These are phyloP conservation scores for Coemansia sp. DNA, from an alignment of 192 early-diverging fungal species.

Conservation along the genomic window DNA sequence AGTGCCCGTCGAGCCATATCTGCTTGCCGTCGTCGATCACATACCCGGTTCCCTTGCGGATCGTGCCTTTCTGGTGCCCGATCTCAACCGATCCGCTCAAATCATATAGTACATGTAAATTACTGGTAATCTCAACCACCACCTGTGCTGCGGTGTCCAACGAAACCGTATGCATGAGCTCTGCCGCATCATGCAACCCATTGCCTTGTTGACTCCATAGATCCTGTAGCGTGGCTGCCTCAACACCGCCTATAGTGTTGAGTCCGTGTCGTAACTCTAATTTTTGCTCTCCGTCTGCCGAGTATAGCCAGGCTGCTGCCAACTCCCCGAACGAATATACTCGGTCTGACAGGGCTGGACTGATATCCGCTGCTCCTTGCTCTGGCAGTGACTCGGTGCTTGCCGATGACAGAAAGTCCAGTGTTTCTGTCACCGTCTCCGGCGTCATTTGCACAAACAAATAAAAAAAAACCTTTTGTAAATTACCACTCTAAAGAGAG, in stretches of 20 bases:
- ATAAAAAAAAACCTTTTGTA: no score
- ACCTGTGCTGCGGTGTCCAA: conserved; percentile 6
- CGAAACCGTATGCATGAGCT: background rate
- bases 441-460: no score
- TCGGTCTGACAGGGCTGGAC: conserved; percentile 17
- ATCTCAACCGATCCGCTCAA: conserved; percentile 1
- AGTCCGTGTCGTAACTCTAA: conserved; percentile 9
- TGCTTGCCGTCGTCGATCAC: conserved; percentile 39
- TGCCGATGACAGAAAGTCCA: conserved; percentile 8
- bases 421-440: no score
- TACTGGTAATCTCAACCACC: conserved; percentile 22
- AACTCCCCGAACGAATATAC: conserved; percentile 6
- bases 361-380: conserved; percentile 7
- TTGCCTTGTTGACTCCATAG: no score
- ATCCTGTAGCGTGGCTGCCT: background rate
- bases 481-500: no score
- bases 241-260: conserved; percentile 1
- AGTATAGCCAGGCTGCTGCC: conserved; percentile 11
- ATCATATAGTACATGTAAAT: conserved; percentile 17
- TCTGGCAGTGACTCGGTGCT: conserved; percentile 11
- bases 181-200: background rate
- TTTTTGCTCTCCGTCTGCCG: conserved; percentile 8
- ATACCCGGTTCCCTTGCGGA: conserved; percentile 14
- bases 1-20: conserved; percentile 17
- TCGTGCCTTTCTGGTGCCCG: conserved; percentile 9